Evolutionary conservation across 345 rosid species (phyloP).

Genomic region (Salix viminalis): DNA sequence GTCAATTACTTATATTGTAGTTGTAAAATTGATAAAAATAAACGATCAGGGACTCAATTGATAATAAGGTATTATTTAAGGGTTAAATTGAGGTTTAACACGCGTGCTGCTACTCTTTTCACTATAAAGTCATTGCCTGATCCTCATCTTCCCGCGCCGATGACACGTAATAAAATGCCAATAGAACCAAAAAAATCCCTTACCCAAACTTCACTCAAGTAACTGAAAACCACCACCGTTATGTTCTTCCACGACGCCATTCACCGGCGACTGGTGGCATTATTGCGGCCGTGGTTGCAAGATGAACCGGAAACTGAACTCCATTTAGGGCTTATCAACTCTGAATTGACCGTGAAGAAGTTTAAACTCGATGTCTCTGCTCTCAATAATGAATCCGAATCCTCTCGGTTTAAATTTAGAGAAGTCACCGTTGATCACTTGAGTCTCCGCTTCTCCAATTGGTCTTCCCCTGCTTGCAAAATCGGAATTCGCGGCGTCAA

Average conservation of each 20-base stretch:
- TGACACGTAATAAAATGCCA: background rate
- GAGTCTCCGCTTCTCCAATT: constrained; percentile 51
- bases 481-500: constrained; percentile 58
- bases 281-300: constrained; percentile 60
- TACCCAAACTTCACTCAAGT: constrained; percentile 14
- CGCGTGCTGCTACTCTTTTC: no score
- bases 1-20: no score
- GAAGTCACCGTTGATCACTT: constrained; percentile 50
- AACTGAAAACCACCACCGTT: background rate
- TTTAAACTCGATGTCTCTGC: constrained; percentile 46
- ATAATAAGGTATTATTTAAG: no score
- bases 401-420: constrained; percentile 38
- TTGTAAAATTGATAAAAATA: no score
- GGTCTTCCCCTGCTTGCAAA: constrained; percentile 61
- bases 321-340: constrained; percentile 53
- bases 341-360: constrained; percentile 40
- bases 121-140: no score
- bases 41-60: no score
- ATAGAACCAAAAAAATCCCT: background rate
- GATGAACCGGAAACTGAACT: constrained; percentile 63
- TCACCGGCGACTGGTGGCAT: constrained; percentile 51
- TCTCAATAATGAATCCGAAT: constrained; percentile 44
- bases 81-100: no score
- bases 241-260: constrained; percentile 45
- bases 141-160: background rate